Evolutionary conservation across 2,329 filamentous ascomycete species (phyloP).

Genomic region (Shiraia sp.): DNA sequence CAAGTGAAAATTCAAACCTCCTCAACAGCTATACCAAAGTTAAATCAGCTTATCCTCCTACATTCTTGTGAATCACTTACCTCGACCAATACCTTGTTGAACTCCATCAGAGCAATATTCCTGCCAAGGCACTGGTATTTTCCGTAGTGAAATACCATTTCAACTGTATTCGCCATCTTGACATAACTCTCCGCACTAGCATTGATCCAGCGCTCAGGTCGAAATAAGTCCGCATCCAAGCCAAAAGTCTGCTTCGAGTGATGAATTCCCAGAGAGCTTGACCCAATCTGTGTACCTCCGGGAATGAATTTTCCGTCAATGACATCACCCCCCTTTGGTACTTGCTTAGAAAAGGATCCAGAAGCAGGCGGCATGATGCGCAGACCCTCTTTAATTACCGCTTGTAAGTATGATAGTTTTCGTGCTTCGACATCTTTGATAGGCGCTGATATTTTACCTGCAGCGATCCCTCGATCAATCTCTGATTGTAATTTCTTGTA

Average conservation of each 20-base stretch:
- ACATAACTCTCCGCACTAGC: conserved; percentile 36
- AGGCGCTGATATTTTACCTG: conserved; percentile 45
- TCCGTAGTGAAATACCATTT: conserved; percentile 33
- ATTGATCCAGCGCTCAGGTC: conserved; percentile 24
- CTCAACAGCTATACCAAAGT: conserved; percentile 7
- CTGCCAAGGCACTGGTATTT: conserved; percentile 31
- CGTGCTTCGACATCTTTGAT: conserved; percentile 32
- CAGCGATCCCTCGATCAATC: conserved; percentile 44
- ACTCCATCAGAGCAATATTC: conserved; percentile 31
- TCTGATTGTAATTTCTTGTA: conserved; percentile 51
- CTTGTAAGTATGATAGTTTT: conserved; percentile 34
- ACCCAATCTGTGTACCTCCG: conserved; percentile 26
- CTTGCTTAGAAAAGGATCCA: conserved; percentile 42
- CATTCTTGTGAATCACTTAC: neutral
- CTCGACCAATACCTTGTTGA: conserved; percentile 39
- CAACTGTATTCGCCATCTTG: conserved; percentile 24
- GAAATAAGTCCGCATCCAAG: conserved; percentile 19
- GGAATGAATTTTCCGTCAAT: conserved; percentile 25
- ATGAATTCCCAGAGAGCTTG: conserved; percentile 9
- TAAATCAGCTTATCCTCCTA: neutral
- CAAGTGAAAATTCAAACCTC: conserved; percentile 12
- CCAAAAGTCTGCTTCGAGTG: conserved; percentile 21
- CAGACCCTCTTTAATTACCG: conserved; percentile 35
- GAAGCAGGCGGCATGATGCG: conserved; percentile 26
- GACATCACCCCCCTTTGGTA: conserved; percentile 20